phyloP scores from a whole-genome alignment of 805 yeast genomes.

The Schwanniomyces sp. region DNA sequence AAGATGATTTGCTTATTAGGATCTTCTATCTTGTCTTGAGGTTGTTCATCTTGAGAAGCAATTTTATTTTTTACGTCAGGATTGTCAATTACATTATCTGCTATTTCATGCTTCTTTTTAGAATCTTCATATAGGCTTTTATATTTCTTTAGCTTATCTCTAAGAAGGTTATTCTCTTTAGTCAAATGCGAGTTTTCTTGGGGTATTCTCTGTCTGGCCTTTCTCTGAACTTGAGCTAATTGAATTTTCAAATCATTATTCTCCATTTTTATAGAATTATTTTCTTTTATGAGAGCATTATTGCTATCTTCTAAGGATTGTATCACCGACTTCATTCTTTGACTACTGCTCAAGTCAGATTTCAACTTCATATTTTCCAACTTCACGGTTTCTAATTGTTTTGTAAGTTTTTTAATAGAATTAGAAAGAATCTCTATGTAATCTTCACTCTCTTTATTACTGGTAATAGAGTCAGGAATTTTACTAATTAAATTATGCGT shows the following conservation, averaged over 20 bases:
- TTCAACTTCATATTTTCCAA: slow-evolving; percentile 1
- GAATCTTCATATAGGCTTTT: slow-evolving; percentile 26
- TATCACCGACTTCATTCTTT: slow-evolving; percentile 1
- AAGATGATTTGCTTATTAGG: neutral
- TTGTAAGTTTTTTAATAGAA: slow-evolving; percentile 26
- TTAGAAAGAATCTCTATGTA: slow-evolving; percentile 24
- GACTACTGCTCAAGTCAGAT: neutral
- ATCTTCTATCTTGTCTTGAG: neutral
- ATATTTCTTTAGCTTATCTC: slow-evolving; percentile 35
- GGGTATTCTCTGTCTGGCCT: slow-evolving; percentile 11
- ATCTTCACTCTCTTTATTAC: slow-evolving; percentile 24
- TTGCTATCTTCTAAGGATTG: slow-evolving; percentile 2
- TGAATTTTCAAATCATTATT: slow-evolving; percentile 2
- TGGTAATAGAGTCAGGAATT: slow-evolving; percentile 17
- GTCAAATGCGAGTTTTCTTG: slow-evolving; percentile 18
- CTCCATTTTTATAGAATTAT: neutral
- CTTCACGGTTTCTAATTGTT: slow-evolving; percentile 10
- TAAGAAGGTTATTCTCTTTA: slow-evolving; percentile 28
- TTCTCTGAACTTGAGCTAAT: slow-evolving; percentile 13
- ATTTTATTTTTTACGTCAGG: neutral
- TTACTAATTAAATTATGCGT: slow-evolving; percentile 27
- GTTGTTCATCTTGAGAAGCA: neutral
- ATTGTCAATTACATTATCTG: neutral
- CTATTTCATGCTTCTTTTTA: slow-evolving; percentile 1
- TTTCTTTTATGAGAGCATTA: slow-evolving; percentile 5